Evolutionary conservation across 306 rosid genomes (phyloP).

Genomic region (Leucaena leucocephala): DNA sequence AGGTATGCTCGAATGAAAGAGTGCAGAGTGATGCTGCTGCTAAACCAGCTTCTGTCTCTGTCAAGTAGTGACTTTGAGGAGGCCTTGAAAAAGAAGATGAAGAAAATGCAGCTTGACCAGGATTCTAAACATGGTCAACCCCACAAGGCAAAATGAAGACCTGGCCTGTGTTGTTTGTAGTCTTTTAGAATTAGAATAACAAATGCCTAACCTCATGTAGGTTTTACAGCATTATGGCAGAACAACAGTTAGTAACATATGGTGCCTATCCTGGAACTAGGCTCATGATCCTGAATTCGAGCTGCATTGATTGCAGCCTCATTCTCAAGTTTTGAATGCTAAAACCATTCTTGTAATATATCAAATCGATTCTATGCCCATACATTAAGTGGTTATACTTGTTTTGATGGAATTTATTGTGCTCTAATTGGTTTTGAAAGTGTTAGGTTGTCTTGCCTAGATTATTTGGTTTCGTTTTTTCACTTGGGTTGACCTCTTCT

Average conservation of each 20-base stretch:
- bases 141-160: slow-evolving; percentile 26
- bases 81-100: slow-evolving; percentile 59
- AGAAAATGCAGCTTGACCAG: slow-evolving; percentile 46
- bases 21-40: slow-evolving; percentile 61
- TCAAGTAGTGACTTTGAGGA: slow-evolving; percentile 54
- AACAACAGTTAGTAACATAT: slow-evolving; percentile 8
- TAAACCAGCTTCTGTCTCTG: slow-evolving; percentile 78
- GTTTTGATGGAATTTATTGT: slow-evolving; percentile 2
- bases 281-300: slow-evolving; percentile 15
- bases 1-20: slow-evolving; percentile 68
- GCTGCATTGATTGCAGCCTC: slow-evolving; percentile 20
- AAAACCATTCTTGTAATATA: background rate
- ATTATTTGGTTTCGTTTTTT: background rate
- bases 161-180: slow-evolving; percentile 17
- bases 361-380: background rate
- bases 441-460: background rate
- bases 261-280: background rate
- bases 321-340: slow-evolving; percentile 6
- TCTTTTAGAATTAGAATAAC: slow-evolving; percentile 14
- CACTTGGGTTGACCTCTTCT: background rate
- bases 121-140: slow-evolving; percentile 30
- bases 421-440: background rate
- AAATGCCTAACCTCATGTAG: slow-evolving; percentile 22
- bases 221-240: slow-evolving; percentile 3
- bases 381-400: background rate